Base-by-base conservation (phyloP, 1,284 basidiomycete species). In the Sporisorium exsertum region DNA sequence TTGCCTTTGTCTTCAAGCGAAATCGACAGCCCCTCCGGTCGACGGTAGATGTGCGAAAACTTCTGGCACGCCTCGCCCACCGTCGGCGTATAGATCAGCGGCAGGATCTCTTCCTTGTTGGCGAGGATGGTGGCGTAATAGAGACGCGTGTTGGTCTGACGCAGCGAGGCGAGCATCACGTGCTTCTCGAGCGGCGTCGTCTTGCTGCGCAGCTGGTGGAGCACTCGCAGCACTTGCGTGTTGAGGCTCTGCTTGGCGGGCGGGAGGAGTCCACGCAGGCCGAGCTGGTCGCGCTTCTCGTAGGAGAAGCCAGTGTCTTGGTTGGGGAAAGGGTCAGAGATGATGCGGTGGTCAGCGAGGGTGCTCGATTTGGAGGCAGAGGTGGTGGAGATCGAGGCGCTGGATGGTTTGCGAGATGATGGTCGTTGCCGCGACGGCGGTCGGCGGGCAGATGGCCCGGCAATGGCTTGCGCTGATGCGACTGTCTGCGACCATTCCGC, bases 31-130 rank as follows among this genome's bases (percentile, higher is more conserved):
- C 83, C 87, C 84, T 95, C 94, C 0, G 93, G 91, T 45, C 90
- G 89, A 67, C 92, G 88, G 86, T 92, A 95, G 80, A 92, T 94
- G 74, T 92, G 90, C 6, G 78, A 79, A 57, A 83, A 79, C 58
- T 93, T 91, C 76, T 94, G 87, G 86, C 94, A 96, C 1, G 93
- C 94, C 82, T 95, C 93, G 45, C 95, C 95, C 49, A 97, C 94
- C 45, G 91, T 91, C 0, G 95, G 95, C 0, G 95, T 97, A 87
- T 97, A 97, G 72, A 73, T 95, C 88, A 47, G 94, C 92, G 24
- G 93, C 20, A 79, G 60, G 58, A 82, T 77, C 87, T 84, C 88
- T 18, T 90, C 85, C 89, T 92, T 90, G 84, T 93, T 88, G 42
- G 88, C 89, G 13, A 86, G 77, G 52, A 87, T 75, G 49, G 83